Conservation (phyloP, 768 basidiomycete species). For the Pleurotus pulmonarius region DNA sequence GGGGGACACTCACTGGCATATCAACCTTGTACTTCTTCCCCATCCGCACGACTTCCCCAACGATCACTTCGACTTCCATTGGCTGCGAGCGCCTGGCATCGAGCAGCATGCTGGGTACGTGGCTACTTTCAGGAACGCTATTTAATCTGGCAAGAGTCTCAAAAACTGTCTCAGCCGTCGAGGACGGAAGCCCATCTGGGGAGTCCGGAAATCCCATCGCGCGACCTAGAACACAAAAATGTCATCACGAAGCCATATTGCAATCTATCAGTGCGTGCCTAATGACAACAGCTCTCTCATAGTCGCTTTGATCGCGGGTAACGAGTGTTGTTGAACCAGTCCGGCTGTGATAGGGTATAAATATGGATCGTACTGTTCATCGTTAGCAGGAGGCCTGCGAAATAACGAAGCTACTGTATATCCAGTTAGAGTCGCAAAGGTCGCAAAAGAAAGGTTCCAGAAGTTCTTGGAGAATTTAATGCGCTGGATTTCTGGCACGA, state of each 20-base stretch:
- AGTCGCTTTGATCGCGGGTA: slow-evolving; percentile 42
- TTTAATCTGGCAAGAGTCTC: slow-evolving; percentile 35
- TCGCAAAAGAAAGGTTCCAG: slow-evolving; percentile 58
- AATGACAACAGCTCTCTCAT: slow-evolving; percentile 43
- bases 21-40: slow-evolving; percentile 39
- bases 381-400: slow-evolving; percentile 35
- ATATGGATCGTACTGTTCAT: slow-evolving; percentile 34
- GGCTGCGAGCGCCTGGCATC: slow-evolving; percentile 52
- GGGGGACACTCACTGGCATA: slow-evolving; percentile 43
- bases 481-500: slow-evolving; percentile 58
- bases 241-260: too few species aligned
- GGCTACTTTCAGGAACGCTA: slow-evolving; percentile 34
- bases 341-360: slow-evolving; percentile 36
- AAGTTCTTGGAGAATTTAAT: slow-evolving; percentile 61
- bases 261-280: slow-evolving; percentile 20
- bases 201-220: slow-evolving; percentile 46
- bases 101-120: slow-evolving; percentile 61
- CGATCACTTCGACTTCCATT: slow-evolving; percentile 64
- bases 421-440: slow-evolving; percentile 47
- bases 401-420: slow-evolving; percentile 50
- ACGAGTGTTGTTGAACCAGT: slow-evolving; percentile 35
- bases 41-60: slow-evolving; percentile 58
- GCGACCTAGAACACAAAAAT: slow-evolving; percentile 21
- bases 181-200: slow-evolving; percentile 43
- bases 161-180: slow-evolving; percentile 34